Conservation (phyloP, 2,329 filamentous ascomycete genomes). For the Xylaria sp. region DNA sequence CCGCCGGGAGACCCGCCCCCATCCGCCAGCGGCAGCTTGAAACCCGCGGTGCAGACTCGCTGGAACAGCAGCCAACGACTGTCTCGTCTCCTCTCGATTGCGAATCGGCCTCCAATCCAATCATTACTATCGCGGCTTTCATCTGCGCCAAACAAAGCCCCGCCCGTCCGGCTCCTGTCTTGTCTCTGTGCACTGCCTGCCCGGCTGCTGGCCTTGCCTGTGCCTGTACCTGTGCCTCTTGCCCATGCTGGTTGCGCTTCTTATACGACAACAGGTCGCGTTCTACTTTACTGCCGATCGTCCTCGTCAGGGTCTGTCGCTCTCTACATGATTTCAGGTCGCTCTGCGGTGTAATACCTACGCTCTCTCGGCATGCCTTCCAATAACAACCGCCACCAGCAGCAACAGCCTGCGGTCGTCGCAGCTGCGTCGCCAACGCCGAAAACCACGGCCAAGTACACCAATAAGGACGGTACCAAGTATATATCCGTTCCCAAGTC, state of each 20-base stretch:
- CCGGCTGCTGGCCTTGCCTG: constrained; percentile 15
- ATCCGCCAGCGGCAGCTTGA: constrained; percentile 24
- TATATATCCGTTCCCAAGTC: constrained; percentile 73
- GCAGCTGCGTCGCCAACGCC: constrained; percentile 63
- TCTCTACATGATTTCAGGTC: constrained; percentile 43
- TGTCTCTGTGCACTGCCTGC: constrained; percentile 4
- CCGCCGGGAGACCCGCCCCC: constrained; percentile 33
- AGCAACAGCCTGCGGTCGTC: constrained; percentile 57
- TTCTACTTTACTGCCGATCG: constrained; percentile 33
- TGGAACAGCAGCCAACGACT: constrained; percentile 20
- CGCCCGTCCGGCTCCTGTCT: background rate
- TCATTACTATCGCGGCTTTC: constrained; percentile 27
- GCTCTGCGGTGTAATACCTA: constrained; percentile 40
- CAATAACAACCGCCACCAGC: constrained; percentile 59
- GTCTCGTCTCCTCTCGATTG: constrained; percentile 33
- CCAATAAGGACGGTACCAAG: constrained; percentile 76
- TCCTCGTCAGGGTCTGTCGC: constrained; percentile 30
- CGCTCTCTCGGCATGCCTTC: constrained; percentile 57
- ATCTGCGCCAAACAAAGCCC: constrained; percentile 31
- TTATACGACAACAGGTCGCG: constrained; percentile 35
- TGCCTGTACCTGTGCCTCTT: constrained; percentile 28
- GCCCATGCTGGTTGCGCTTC: constrained; percentile 38
- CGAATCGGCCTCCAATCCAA: constrained; percentile 28
- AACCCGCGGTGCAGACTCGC: constrained; percentile 24
- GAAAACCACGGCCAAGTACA: constrained; percentile 69